Conservation (phyloP, 2,329 filamentous ascomycete genomes). For the Diaporthe citrichinensis region DNA sequence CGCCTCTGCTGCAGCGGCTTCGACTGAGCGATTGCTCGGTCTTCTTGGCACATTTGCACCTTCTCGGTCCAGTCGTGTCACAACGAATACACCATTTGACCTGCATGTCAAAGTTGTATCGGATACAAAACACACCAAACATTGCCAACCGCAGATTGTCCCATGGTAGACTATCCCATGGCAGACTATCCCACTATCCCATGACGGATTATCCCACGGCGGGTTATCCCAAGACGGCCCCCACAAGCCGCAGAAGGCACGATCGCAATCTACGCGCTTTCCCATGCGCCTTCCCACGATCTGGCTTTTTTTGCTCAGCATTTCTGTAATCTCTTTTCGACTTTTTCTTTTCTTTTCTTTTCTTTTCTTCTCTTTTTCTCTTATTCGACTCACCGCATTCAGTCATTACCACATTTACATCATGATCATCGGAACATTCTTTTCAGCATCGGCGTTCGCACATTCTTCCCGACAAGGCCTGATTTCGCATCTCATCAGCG, state of each 20-base stretch:
- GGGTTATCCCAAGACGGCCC: background rate
- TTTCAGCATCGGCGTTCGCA: constrained; percentile 16
- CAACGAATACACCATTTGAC: constrained; percentile 17
- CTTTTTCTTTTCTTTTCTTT: background rate
- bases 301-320: constrained; percentile 25
- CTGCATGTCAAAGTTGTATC: constrained; percentile 29
- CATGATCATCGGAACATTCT: background rate
- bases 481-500: constrained; percentile 19
- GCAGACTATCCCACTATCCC: too few species aligned
- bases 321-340: constrained; percentile 30
- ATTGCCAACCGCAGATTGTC: background rate
- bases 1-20: constrained; percentile 13
- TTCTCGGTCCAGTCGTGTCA: constrained; percentile 4
- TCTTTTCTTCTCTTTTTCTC: background rate
- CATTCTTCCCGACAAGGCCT: background rate
- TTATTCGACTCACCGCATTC: constrained; percentile 30
- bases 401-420: constrained; percentile 14
- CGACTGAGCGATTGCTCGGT: constrained; percentile 17
- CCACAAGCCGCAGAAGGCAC: background rate
- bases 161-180: too few species aligned
- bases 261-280: constrained; percentile 8
- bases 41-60: background rate
- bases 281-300: constrained; percentile 5
- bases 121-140: constrained; percentile 1
- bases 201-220: too few species aligned